phyloP scores from a whole-genome alignment of 306 rosid species.

The Rosa lucieae region DNA sequence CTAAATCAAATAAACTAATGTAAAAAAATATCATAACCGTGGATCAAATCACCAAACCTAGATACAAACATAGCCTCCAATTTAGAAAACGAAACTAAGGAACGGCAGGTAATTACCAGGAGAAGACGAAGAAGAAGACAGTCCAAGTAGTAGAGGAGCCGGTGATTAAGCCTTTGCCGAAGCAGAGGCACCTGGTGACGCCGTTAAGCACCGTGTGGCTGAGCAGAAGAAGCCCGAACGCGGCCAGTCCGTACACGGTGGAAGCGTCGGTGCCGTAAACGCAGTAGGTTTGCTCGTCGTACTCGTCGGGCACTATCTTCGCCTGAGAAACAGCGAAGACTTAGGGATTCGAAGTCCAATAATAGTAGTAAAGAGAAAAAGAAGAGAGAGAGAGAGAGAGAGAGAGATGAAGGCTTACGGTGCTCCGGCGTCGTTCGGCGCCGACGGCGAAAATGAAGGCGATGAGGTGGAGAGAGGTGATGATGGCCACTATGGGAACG shows the following conservation, averaged over 20 bases:
- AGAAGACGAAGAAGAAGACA: constrained; percentile 65
- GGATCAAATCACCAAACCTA: background rate
- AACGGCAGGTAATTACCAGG: constrained; percentile 47
- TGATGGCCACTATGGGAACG: constrained; percentile 44
- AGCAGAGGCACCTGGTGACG: constrained; percentile 88
- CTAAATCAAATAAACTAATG: background rate
- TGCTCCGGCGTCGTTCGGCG: constrained; percentile 88
- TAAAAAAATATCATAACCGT: background rate
- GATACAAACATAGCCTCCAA: too few relatives aligned
- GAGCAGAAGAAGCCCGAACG: constrained; percentile 57
- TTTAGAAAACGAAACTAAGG: background rate
- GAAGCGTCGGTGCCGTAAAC: constrained; percentile 81
- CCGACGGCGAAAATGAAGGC: constrained; percentile 89
- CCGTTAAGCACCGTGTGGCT: constrained; percentile 66
- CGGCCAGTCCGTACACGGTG: constrained; percentile 81
- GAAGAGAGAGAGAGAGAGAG: background rate
- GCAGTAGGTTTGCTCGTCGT: constrained; percentile 70
- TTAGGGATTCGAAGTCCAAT: background rate
- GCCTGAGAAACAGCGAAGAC: constrained; percentile 40
- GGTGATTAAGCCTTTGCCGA: constrained; percentile 77
- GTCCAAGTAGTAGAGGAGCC: constrained; percentile 65
- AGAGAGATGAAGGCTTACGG: constrained; percentile 20
- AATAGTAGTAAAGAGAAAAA: background rate
- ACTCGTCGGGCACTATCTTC: constrained; percentile 56
- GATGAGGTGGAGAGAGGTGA: constrained; percentile 71